Evolutionary conservation across 2,329 filamentous ascomycete genomes (phyloP), one percentile per base, ranked within the genome.

Genomic region (Didymella pomorum): DNA sequence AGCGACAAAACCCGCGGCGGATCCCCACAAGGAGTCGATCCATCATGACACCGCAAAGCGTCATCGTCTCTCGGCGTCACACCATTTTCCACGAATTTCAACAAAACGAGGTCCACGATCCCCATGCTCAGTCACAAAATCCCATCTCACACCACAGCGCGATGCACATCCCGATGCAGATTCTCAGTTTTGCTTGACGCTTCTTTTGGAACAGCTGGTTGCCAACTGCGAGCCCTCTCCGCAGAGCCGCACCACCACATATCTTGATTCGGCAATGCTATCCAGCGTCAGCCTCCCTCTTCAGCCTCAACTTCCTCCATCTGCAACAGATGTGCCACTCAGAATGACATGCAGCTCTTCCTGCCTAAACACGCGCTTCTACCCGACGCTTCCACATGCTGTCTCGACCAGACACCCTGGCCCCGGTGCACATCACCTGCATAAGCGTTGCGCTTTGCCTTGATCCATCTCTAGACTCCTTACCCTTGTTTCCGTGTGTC

Each of bases 361-460:
- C 31, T 26, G 37, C 56, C 45, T 16, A 14, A 44, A 10, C 12
- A 42, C 29, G 45, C 50, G 50, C 56, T 20, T 54, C 23, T 50
- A 52, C 55, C 49, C 49, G 55, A 44, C n/a, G 21, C 35, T 18
- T 50, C 11, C 11, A 21, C 25, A 31, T 16, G 16, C 46, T 44
- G 16, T 28, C 26, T 23, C n/a, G 16, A 35, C 11, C 10, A 6
- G 7, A 35, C 31, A 49, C 33, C 45, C 56, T 16, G 39, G 45
- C 45, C 56, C 56, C 14, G 41, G 56, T 45, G 56, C 51, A 42
- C 45, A 58, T 54, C 56, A 53, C 44, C 49, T 58, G 50, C 56
- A 52, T 25, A 52, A 43, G 47, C 43, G 43, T 43, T 51, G 29
- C 16, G 18, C 6, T 9, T 12, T n/a, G 31, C 31, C 31, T 35